Evolutionary conservation across 2,329 filamentous ascomycete genomes (phyloP), one percentile per base, ranked within the genome.

Genomic region (Phaeomoniella chlamydospora): DNA sequence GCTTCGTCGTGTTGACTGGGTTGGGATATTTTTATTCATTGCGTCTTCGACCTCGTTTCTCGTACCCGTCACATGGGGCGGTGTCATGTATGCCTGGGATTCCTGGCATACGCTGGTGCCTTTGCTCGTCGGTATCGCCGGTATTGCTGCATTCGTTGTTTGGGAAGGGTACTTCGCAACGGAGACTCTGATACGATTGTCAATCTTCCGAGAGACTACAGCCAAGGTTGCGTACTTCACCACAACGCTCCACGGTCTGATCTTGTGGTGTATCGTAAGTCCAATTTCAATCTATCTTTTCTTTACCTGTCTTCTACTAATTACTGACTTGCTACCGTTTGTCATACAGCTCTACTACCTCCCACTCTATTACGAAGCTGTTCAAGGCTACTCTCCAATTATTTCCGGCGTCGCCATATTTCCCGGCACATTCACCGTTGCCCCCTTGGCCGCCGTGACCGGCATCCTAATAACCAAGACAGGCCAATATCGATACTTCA

Each of bases 51-150:
- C 72, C 0, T 67, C 65, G 15, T 70, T 80, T 45, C 52, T 80
- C 29, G 72, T 79, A 31, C 70, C 72, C 0, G 49, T 80, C 3
- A 75, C 73, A 2, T 77, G 73, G 63, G 78, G 75, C 6, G 77
- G 75, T 26, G 64, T 79, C 5, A 70, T 76, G 56, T 81, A 78
- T 48, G 47, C 64, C 0, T 83, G 77, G 78, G 50, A 57, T 31
- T 73, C 66, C 3, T 79, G 70, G 65, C 62, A 65, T 2, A 77
- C 74, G 0, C 56, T 83, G 2, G 63, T 77, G 1, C 77, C 77
- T 0, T 54, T 83, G 11, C 50, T 73, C 3, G 29, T 80, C 5
- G 75, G 76, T 2, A 48, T 57, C 0, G 51, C 57, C 1, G 66
- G 70, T 2, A 51, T 81, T 3, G 44, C 66, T 2, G 56, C 46